Evolutionary conservation across 2,329 filamentous ascomycete genomes (phyloP).

Genomic region (Clarireedia monteithiana): DNA sequence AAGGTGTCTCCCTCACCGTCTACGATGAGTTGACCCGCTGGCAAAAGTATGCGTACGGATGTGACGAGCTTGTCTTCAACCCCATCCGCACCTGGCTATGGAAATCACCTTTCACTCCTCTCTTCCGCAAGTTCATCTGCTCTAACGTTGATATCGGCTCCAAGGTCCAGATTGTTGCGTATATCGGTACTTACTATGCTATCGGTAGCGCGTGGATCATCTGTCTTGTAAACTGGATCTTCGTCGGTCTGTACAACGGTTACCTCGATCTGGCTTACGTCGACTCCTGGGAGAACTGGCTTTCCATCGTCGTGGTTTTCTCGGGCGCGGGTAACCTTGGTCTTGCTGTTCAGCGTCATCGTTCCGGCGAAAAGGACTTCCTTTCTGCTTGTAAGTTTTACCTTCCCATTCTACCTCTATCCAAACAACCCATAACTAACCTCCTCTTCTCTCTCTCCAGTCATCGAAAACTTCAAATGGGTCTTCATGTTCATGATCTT

Average conservation of each 20-base stretch:
- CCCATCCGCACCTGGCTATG: slow-evolving; percentile 54
- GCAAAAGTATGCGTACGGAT: slow-evolving; percentile 68
- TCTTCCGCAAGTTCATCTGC: slow-evolving; percentile 52
- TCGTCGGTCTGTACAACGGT: slow-evolving; percentile 63
- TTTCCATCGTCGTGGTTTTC: slow-evolving; percentile 59
- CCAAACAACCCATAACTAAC: neutral
- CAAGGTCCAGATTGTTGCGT: slow-evolving; percentile 64
- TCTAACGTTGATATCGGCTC: slow-evolving; percentile 55
- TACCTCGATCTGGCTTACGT: slow-evolving; percentile 59
- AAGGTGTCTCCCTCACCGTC: slow-evolving; percentile 64
- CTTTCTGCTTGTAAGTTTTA: slow-evolving; percentile 34
- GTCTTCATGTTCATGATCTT: slow-evolving; percentile 42
- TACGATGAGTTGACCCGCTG: slow-evolving; percentile 65
- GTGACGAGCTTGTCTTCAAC: slow-evolving; percentile 63
- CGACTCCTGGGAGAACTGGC: slow-evolving; percentile 56
- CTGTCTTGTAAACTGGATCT: slow-evolving; percentile 61
- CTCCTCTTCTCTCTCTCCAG: neutral
- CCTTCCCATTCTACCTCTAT: neutral
- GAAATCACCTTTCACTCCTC: slow-evolving; percentile 54
- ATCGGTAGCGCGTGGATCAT: slow-evolving; percentile 59
- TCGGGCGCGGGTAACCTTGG: slow-evolving; percentile 39
- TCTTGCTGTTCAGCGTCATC: slow-evolving; percentile 54
- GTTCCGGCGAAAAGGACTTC: slow-evolving; percentile 45
- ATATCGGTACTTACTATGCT: slow-evolving; percentile 55
- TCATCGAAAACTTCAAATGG: slow-evolving; percentile 10